A percentile compares a stretch with the other conserved stretches of the same genome.
Evolutionary conservation across 2,329 filamentous ascomycete genomes (phyloP).

Genomic region (Fusarium bulbicola): DNA sequence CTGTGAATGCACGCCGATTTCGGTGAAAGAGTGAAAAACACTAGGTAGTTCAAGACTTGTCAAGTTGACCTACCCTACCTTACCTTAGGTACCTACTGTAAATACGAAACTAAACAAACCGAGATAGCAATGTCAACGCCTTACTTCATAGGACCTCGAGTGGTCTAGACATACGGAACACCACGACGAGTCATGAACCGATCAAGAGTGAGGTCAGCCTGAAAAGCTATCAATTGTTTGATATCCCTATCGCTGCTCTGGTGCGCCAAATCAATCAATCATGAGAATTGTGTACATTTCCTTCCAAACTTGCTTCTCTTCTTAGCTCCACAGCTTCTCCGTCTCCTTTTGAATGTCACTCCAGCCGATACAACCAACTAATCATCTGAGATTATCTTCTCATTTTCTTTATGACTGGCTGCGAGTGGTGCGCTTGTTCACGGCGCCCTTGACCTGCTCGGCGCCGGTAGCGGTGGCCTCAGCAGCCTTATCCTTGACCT

Average conservation of each 20-base stretch:
- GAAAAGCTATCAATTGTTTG: slow-evolving; percentile 24
- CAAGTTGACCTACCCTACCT: background rate
- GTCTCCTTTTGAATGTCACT: slow-evolving; percentile 7
- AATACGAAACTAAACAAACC: slow-evolving; percentile 6
- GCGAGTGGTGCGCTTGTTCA: slow-evolving; percentile 67
- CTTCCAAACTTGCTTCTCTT: slow-evolving; percentile 19
- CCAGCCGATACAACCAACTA: background rate
- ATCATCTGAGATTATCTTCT: background rate
- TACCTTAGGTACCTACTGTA: too few species aligned
- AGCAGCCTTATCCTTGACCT: slow-evolving; percentile 73
- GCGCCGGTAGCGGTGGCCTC: slow-evolving; percentile 68
- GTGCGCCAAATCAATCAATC: slow-evolving; percentile 33
- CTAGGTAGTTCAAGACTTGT: background rate
- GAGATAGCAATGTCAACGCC: slow-evolving; percentile 27
- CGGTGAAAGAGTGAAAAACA: background rate
- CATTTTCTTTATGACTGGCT: slow-evolving; percentile 59
- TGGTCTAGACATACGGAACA: background rate
- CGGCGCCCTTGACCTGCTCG: slow-evolving; percentile 80
- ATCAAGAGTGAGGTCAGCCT: slow-evolving; percentile 4
- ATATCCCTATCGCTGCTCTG: slow-evolving; percentile 27
- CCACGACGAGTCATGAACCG: background rate
- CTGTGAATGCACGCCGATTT: slow-evolving; percentile 10
- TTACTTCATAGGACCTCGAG: slow-evolving; percentile 17
- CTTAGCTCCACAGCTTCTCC: slow-evolving; percentile 4
- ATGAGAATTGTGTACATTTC: slow-evolving; percentile 34